A percentile compares a stretch with the other conserved stretches of the same genome.
Evolutionary conservation across 345 rosid genomes (phyloP).

Genomic region (Euphorbia tirucalli): DNA sequence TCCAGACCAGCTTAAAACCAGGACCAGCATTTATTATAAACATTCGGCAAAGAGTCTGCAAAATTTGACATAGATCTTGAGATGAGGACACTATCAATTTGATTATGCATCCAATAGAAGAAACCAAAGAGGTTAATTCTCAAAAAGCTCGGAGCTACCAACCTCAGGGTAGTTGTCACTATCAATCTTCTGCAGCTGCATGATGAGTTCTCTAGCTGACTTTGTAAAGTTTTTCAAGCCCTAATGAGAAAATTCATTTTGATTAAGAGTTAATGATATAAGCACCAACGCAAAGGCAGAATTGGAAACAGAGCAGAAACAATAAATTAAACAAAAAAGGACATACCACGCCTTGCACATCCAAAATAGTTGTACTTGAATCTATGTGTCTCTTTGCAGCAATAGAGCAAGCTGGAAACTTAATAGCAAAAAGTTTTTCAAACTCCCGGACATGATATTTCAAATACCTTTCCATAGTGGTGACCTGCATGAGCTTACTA

Average conservation of each 20-base stretch:
- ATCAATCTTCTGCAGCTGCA: constrained; percentile 32
- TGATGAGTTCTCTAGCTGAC: constrained; percentile 31
- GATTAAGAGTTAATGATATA: background rate
- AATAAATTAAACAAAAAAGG: background rate
- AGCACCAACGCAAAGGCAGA: background rate
- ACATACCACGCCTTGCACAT: constrained; percentile 34
- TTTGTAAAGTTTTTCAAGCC: constrained; percentile 26
- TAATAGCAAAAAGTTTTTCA: constrained; percentile 26
- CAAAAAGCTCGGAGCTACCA: background rate
- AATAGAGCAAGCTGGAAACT: constrained; percentile 34
- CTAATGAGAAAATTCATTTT: constrained; percentile 7
- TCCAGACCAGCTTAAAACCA: constrained; percentile 32
- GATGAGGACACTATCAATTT: background rate
- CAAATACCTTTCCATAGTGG: constrained; percentile 28
- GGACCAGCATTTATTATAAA: constrained; percentile 31
- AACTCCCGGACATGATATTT: constrained; percentile 33
- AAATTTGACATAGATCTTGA: background rate
- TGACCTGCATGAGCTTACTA: constrained; percentile 27
- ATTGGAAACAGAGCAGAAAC: background rate
- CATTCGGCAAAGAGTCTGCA: constrained; percentile 32
- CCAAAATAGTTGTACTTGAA: constrained; percentile 34
- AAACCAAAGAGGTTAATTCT: background rate
- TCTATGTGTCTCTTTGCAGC: too few relatives aligned
- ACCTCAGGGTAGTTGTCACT: constrained; percentile 37
- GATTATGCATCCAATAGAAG: background rate